Percentiles rank a stretch among this genome's conserved stretches.
These are phyloP conservation scores for Colletotrichum eremochloae DNA, from an alignment of 2,329 filamentous ascomycete species.

Conservation along the genomic window DNA sequence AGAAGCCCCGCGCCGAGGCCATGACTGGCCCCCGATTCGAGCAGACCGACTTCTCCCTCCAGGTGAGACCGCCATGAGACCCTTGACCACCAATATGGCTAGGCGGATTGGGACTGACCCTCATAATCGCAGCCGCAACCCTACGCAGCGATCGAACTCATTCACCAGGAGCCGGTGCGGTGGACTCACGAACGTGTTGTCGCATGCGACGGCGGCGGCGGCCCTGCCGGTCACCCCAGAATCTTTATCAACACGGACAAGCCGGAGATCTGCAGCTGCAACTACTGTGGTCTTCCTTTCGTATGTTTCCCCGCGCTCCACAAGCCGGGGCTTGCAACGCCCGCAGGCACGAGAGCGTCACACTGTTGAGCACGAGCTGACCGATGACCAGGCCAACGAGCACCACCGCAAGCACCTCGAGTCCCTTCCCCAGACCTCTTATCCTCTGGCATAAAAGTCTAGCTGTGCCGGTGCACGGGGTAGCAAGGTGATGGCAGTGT, in stretches of 20 bases:
- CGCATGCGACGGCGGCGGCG: slow-evolving; percentile 92
- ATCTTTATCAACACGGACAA: slow-evolving; percentile 99
- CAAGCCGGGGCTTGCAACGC: background rate
- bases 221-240: slow-evolving; percentile 88
- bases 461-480: slow-evolving; percentile 19
- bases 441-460: slow-evolving; percentile 74
- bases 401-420: slow-evolving; percentile 88
- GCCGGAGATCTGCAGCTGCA: slow-evolving; percentile 90
- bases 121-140: slow-evolving; percentile 79
- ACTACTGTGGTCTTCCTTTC: slow-evolving; percentile 93
- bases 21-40: slow-evolving; percentile 97
- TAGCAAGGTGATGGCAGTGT: background rate
- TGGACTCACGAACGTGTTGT: slow-evolving; percentile 89
- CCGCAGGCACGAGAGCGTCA: background rate
- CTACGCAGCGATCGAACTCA: slow-evolving; percentile 90
- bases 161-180: slow-evolving; percentile 93
- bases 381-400: slow-evolving; percentile 79
- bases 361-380: slow-evolving; percentile 13
- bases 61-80: slow-evolving; percentile 72
- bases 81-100: background rate
- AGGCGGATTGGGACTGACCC: background rate
- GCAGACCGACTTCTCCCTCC: slow-evolving; percentile 92
- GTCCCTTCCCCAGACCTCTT: slow-evolving; percentile 83
- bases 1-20: slow-evolving; percentile 82
- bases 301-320: slow-evolving; percentile 68